Evolutionary conservation across 257 asterid species (phyloP).

Genomic region (Verbena officinalis): DNA sequence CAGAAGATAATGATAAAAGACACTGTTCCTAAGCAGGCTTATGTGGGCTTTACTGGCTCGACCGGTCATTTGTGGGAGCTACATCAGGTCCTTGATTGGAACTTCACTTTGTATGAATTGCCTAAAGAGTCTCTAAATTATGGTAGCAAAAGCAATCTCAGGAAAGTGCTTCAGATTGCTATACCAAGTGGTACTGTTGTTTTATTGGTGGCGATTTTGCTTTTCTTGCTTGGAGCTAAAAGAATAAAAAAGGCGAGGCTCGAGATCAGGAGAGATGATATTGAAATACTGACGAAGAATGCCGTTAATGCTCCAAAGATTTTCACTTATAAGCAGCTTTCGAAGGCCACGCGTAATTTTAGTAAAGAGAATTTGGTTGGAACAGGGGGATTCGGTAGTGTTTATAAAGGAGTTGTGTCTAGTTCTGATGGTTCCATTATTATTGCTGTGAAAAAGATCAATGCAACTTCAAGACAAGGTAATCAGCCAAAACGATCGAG

Average conservation of each 20-base stretch:
- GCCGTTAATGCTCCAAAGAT: slow-evolving; percentile 62
- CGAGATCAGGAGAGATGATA: slow-evolving; percentile 36
- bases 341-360: slow-evolving; percentile 54
- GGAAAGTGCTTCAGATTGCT: slow-evolving; percentile 33
- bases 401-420: slow-evolving; percentile 51
- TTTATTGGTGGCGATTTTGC: slow-evolving; percentile 5
- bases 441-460: slow-evolving; percentile 65
- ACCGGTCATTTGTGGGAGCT: slow-evolving; percentile 52
- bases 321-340: slow-evolving; percentile 57
- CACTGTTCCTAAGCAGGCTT: slow-evolving; percentile 48
- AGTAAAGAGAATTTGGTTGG: slow-evolving; percentile 60
- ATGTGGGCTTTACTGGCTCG: slow-evolving; percentile 64
- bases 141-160: slow-evolving; percentile 28
- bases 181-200: slow-evolving; percentile 34
- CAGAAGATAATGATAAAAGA: slow-evolving; percentile 50
- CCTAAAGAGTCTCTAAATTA: slow-evolving; percentile 37
- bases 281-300: slow-evolving; percentile 49
- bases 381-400: slow-evolving; percentile 74
- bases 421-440: slow-evolving; percentile 30
- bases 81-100: slow-evolving; percentile 66
- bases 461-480: slow-evolving; percentile 74
- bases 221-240: background rate
- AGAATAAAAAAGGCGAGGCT: slow-evolving; percentile 32
- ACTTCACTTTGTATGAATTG: slow-evolving; percentile 51
- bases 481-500: background rate